These are phyloP conservation scores for Chlamydomonas reinhardtii DNA, from an alignment of 163 green algal species.

Conservation along the genomic window DNA sequence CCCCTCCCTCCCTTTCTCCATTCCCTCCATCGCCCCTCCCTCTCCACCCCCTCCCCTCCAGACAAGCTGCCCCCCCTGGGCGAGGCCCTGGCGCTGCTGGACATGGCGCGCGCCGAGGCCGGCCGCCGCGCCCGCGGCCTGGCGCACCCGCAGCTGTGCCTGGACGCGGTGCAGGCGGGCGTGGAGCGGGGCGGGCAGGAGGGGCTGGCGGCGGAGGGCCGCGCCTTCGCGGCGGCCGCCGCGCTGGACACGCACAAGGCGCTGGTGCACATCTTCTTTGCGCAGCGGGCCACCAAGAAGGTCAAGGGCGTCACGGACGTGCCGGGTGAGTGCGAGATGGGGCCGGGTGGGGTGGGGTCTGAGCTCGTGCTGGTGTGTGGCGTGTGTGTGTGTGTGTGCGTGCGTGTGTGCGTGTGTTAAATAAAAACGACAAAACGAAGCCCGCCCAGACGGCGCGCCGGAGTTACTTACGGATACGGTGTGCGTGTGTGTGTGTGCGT, in stretches of 20 bases:
- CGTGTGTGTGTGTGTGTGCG: too few species aligned
- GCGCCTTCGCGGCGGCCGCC: conserved; percentile 85
- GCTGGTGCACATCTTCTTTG: conserved; percentile 99
- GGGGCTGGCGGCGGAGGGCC: conserved; percentile 84
- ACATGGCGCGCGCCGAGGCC: conserved; percentile 87
- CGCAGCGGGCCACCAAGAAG: conserved; percentile 93
- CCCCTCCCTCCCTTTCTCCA: neutral
- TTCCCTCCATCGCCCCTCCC: neutral
- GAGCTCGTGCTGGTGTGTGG: too few species aligned
- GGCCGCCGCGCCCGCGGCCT: conserved; percentile 82
- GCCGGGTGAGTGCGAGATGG: conserved; percentile 5
- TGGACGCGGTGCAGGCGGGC: conserved; percentile 91
- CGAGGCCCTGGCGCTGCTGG: conserved; percentile 85
- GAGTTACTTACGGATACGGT: too few species aligned
- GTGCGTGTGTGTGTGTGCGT: too few species aligned
- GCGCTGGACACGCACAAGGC: conserved; percentile 92
- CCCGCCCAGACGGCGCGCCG: too few species aligned
- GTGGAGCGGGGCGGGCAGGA: conserved; percentile 83
- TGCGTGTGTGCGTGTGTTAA: too few species aligned
- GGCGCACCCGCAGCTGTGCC: conserved; percentile 91
- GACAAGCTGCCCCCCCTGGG: conserved; percentile 87
- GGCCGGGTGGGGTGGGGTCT: too few species aligned
- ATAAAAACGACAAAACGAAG: too few species aligned
- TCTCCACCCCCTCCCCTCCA: conserved; percentile 14
- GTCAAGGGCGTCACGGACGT: conserved; percentile 61